Conservation (phyloP, 2,329 filamentous ascomycete genomes). For the Alternaria arbusti region DNA sequence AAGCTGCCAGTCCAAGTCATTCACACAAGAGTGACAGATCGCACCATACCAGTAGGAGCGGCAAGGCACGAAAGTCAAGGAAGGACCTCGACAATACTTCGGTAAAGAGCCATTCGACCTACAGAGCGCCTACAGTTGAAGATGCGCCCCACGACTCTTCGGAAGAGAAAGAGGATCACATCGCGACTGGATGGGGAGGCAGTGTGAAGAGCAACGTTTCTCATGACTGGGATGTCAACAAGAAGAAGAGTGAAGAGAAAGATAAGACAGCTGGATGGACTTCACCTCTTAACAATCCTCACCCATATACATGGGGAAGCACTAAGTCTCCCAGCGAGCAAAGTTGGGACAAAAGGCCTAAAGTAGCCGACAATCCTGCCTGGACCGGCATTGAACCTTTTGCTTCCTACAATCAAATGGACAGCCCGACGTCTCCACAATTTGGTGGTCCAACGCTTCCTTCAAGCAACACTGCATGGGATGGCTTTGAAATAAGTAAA, state of each 20-base stretch:
- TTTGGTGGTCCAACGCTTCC: background rate
- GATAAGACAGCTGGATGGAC: background rate
- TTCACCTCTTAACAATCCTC: background rate
- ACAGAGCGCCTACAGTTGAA: slow-evolving; percentile 31
- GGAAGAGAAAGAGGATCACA: background rate
- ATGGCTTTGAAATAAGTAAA: slow-evolving; percentile 28
- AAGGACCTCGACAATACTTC: slow-evolving; percentile 9
- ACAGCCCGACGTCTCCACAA: background rate
- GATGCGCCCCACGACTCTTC: slow-evolving; percentile 19
- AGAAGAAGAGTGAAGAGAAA: background rate
- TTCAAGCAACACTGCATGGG: slow-evolving; percentile 17
- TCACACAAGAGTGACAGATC: slow-evolving; percentile 2
- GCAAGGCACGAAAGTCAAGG: background rate
- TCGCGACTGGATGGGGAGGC: slow-evolving; percentile 3
- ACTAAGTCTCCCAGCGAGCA: background rate
- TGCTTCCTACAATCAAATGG: background rate
- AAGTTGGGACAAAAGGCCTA: background rate
- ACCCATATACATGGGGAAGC: slow-evolving; percentile 6
- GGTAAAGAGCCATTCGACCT: slow-evolving; percentile 21
- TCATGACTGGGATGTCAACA: background rate
- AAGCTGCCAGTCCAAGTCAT: background rate
- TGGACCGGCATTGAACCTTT: slow-evolving; percentile 2
- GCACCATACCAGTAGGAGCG: background rate
- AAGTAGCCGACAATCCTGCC: background rate
- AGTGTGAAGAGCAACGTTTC: background rate